Base-by-base conservation (phyloP, 2,329 filamentous ascomycete species). In the Coleophoma crateriformis region DNA sequence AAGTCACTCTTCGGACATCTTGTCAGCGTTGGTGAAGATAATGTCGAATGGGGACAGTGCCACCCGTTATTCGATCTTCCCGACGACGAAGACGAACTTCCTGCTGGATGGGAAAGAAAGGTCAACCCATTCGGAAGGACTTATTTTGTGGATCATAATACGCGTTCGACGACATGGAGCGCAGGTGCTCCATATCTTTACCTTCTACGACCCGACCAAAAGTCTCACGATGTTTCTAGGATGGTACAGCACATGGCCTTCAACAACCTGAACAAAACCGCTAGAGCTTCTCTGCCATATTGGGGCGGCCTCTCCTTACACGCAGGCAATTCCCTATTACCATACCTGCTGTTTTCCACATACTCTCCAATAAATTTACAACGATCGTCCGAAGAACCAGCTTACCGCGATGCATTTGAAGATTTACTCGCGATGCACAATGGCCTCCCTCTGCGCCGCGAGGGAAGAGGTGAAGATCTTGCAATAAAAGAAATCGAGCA, bases 121-220 rank as follows among this genome's bases (percentile, higher is more conserved):
- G 90, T 87, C 68, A 96, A 91, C 0, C 90, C 91, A 0, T 91
- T 96, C 73, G 90, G 90, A 33, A 81, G 91, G 45, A 79, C 90
- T 3, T 96, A 96, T 70, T 96, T 95, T 69, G 91, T 96, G 44
- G 91, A 96, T 65, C 91, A 96, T 70, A 96, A 96, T 67, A 96
- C 91, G 5, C 82, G 91, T 54, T 96, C 91, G 1, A 96, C 91
- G 0, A 96, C 91, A 1, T 96, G 91, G 91, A 19, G 34, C 15
- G 17, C 41, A 37, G 27, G 27, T 48, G 12, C 49, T 38, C 19
- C 39, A 17, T 48, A 37, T 17, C 49, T 49, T 12, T 45, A 49
- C n/a, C 40, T 35, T 12, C 12, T 50, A 17, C 45, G 34, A 35
- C 33, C 33, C 17, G 37, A 48, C 17, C 42, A 53, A 39, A 13